These are phyloP conservation scores for Saksenaea vasiformis DNA, from an alignment of 371 early-diverging fungal species.

Conservation along the genomic window DNA sequence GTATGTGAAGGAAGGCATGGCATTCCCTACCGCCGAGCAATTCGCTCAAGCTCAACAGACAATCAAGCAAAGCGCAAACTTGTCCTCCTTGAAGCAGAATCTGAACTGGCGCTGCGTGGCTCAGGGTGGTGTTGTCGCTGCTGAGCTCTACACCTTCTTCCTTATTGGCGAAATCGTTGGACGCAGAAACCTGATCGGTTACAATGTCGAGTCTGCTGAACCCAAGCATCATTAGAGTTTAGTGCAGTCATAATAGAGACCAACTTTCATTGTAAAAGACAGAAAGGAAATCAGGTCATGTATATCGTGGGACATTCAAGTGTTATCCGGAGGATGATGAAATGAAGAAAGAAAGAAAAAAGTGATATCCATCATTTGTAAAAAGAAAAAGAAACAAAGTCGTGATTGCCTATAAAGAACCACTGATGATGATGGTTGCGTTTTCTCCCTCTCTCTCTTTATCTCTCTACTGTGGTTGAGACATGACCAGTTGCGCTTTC, in stretches of 20 bases:
- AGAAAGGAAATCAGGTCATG: not conserved
- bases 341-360: not conserved
- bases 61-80: constrained; percentile 48
- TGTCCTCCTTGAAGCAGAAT: constrained; percentile 52
- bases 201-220: constrained; percentile 61
- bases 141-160: constrained; percentile 73
- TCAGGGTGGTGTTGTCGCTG: constrained; percentile 63
- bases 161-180: constrained; percentile 74
- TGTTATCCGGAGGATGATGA: not conserved
- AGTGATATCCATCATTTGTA: not conserved
- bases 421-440: not conserved
- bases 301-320: not conserved
- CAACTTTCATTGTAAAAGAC: not conserved
- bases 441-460: too few relatives aligned
- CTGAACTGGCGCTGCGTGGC: constrained; percentile 45
- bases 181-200: constrained; percentile 73
- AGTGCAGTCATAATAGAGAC: not conserved
- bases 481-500: constrained; percentile 3
- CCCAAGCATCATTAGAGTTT: constrained; percentile 36
- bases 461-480: not conserved
- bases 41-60: constrained; percentile 57
- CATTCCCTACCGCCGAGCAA: constrained; percentile 63
- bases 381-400: not conserved
- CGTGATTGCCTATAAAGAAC: not conserved
- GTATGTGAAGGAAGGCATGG: constrained; percentile 70